Percentiles rank a stretch among this genome's conserved stretches.
These are phyloP conservation scores for Forsythia suspensa DNA, from an alignment of 257 asterid species.

Conservation along the genomic window DNA sequence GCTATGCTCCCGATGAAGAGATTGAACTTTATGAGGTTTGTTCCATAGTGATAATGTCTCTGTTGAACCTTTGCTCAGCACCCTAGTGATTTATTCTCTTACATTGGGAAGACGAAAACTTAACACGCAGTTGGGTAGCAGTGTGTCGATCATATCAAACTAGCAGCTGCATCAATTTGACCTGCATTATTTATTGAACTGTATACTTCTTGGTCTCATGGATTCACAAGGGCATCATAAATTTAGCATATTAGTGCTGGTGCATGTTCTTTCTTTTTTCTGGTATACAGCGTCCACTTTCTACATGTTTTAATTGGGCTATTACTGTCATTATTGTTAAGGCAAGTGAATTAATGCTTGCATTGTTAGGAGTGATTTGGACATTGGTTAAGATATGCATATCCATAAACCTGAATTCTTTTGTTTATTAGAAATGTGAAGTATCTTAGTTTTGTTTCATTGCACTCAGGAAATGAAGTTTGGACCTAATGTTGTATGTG, in stretches of 20 bases:
- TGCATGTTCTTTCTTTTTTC: not conserved
- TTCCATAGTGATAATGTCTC: not conserved
- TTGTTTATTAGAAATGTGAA: not conserved
- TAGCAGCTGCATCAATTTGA: not conserved
- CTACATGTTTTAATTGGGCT: not conserved
- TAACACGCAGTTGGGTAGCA: not conserved
- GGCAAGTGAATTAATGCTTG: not conserved
- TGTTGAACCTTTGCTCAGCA: not conserved
- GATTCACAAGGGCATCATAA: slow-evolving; percentile 9
- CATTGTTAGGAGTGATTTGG: not conserved
- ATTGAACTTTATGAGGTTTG: slow-evolving; percentile 52
- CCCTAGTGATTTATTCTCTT: slow-evolving; percentile 2
- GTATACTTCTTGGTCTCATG: not conserved
- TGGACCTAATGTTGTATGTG: slow-evolving; percentile 48
- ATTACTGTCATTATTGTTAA: slow-evolving; percentile 6
- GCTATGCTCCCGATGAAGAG: slow-evolving; percentile 47
- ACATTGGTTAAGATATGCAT: not conserved
- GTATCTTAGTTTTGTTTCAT: slow-evolving; percentile 20
- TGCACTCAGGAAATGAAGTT: slow-evolving; percentile 52
- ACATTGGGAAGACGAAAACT: slow-evolving; percentile 4
- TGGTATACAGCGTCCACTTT: not conserved
- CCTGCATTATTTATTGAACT: slow-evolving; percentile 8
- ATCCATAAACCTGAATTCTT: not conserved
- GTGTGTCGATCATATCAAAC: not conserved
- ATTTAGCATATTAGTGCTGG: not conserved